These are phyloP conservation scores for Candida sakaeoensis DNA, from an alignment of 805 yeast species.

Conservation along the genomic window DNA sequence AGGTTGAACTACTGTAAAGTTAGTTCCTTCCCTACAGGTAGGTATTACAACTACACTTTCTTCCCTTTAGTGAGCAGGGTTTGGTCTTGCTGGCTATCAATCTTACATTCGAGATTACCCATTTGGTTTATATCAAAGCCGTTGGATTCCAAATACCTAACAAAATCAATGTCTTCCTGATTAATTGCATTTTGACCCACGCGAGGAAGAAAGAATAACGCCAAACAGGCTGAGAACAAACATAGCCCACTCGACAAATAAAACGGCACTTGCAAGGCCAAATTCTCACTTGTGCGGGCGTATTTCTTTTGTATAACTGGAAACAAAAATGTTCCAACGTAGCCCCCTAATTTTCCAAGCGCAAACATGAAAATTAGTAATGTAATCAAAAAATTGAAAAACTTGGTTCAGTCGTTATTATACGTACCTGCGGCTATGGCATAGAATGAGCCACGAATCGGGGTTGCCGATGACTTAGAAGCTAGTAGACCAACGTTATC, in stretches of 20 bases:
- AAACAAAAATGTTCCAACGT: slow-evolving; percentile 84
- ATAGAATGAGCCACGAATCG: slow-evolving; percentile 87
- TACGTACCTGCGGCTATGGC: slow-evolving; percentile 66
- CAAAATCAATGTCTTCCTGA: slow-evolving; percentile 70
- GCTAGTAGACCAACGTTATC: slow-evolving; percentile 87
- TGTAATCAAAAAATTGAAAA: too few relatives aligned
- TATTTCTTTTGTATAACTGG: slow-evolving; percentile 68
- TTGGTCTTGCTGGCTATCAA: neutral
- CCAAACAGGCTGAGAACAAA: slow-evolving; percentile 63
- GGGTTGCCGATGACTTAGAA: slow-evolving; percentile 79
- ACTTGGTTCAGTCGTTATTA: too few relatives aligned
- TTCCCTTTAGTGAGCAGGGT: neutral
- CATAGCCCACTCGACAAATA: slow-evolving; percentile 79
- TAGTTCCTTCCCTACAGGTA: too few relatives aligned
- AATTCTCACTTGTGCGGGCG: slow-evolving; percentile 29
- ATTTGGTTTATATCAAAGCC: slow-evolving; percentile 69
- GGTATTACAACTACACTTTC: too few relatives aligned
- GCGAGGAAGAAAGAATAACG: slow-evolving; percentile 70
- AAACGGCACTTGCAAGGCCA: slow-evolving; percentile 73
- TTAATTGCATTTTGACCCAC: slow-evolving; percentile 81
- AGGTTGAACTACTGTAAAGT: too few relatives aligned
- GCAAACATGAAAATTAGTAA: too few relatives aligned
- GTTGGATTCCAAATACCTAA: slow-evolving; percentile 60
- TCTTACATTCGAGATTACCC: slow-evolving; percentile 33
- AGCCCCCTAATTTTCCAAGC: slow-evolving; percentile 87